Evolutionary conservation across 2,329 filamentous ascomycete species (phyloP), one percentile per base, ranked within the genome.

Genomic region (Ilyonectria sp.): DNA sequence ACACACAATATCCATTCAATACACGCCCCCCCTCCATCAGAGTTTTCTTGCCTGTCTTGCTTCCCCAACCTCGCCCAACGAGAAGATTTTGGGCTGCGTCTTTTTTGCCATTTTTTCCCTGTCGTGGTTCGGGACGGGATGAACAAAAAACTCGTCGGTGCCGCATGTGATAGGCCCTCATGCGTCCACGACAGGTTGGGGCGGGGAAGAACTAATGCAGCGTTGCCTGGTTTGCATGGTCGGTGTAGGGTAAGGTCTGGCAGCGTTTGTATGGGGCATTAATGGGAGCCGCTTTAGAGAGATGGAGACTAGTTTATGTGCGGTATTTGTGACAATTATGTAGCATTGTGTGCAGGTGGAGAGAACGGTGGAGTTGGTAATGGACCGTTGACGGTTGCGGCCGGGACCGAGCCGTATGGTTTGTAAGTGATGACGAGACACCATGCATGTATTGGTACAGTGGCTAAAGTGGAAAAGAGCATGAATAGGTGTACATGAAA

Each of bases 181-280:
- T 40, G 13, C 59, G 63, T n/a, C 73, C 73, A 75, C 73, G 67
- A 68, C 43, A 33, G 35, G 29, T 50, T 57, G 19, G 6, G 26
- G 47, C 29, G 19, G 57, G 60, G 46, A 47, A 31, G 23, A 50
- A 47, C 70, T 74, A 74, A 74, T 73, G 73, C 71, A 74, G 57
- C 64, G 65, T 40, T 68, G 54, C 61, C 56, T 73, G 71, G 74
- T 75, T 75, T 74, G 15, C 71, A 74, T 58, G 60, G 60, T 67
- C 63, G 63, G 63, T 67, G 63, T 47, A 56, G 52, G 61, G 50
- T 55, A 56, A 35, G 29, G 8, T 33, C 17, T 33, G 15, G 29
- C 15, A n/a, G 17, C 17, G 29, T 17, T 43, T 4, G 26, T 15
- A 31, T 49, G 11, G 46, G 47, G 26, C 3, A n/a, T 60, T 33